Conservation (phyloP, 2,329 filamentous ascomycete genomes). For the Ciborinia camelliae region DNA sequence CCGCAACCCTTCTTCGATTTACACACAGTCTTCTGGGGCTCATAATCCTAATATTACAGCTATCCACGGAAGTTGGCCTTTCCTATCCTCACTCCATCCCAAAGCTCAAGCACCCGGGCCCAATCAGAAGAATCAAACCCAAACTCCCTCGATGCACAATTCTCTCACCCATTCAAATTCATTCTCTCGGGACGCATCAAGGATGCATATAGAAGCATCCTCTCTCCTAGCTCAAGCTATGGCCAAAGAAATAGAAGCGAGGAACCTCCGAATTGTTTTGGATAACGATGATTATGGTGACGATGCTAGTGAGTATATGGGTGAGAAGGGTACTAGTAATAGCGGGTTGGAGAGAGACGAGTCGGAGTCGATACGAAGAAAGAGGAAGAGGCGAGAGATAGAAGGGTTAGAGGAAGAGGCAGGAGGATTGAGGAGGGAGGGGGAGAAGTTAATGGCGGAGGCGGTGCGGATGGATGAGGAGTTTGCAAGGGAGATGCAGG, state of each 20-base stretch:
- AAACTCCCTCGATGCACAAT: neutral
- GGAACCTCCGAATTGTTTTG: conserved; percentile 18
- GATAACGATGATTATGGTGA: neutral
- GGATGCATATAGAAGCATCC: conserved; percentile 26
- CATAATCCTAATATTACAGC: neutral
- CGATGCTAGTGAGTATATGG: neutral
- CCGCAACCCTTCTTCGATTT: neutral
- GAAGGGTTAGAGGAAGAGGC: conserved; percentile 29
- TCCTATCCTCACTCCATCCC: neutral
- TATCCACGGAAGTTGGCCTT: neutral
- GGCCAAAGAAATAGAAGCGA: conserved; percentile 27
- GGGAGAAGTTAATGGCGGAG: conserved; percentile 30
- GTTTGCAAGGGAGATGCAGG: conserved; percentile 30
- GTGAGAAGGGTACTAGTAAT: neutral
- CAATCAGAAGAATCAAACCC: conserved; percentile 10
- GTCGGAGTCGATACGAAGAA: conserved; percentile 24
- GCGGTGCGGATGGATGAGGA: conserved; percentile 30
- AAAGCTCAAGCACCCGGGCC: neutral
- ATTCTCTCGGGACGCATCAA: conserved; percentile 23
- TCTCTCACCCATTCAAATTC: neutral
- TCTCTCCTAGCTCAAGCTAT: conserved; percentile 24
- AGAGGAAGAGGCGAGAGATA: conserved; percentile 24
- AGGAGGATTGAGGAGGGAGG: conserved; percentile 28
- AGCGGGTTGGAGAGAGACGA: conserved; percentile 15
- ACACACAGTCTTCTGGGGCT: neutral